A percentile compares a stretch with the other conserved stretches of the same genome.
Evolutionary conservation across 768 basidiomycete species (phyloP).

Genomic region (Pleurotus tuber-regium): DNA sequence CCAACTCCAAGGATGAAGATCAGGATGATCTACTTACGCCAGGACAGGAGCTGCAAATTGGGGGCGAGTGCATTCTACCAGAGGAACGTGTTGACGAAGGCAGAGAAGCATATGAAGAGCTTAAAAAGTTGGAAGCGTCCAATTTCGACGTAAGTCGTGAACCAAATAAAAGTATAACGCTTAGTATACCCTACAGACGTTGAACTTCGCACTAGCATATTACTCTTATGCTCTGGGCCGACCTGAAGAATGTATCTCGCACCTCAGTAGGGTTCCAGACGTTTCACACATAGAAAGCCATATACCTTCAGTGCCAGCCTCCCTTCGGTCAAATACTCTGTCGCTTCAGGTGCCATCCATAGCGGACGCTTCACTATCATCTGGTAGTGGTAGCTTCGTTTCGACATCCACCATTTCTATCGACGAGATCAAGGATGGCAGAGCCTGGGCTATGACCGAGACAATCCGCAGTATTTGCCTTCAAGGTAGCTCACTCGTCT

Average conservation of each 20-base stretch:
- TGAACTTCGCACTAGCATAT: conserved; percentile 70
- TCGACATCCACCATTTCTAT: conserved; percentile 38
- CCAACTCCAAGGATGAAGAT: conserved; percentile 51
- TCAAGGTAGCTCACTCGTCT: conserved; percentile 50
- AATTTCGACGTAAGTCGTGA: conserved; percentile 55
- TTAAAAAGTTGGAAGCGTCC: conserved; percentile 48
- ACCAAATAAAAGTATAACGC: conserved; percentile 9
- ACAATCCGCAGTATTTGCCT: conserved; percentile 74
- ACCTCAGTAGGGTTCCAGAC: conserved; percentile 55
- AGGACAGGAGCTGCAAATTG: conserved; percentile 37
- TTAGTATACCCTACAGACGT: conserved; percentile 43
- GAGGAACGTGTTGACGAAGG: conserved; percentile 61
- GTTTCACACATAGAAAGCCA: conserved; percentile 53
- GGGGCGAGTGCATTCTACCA: conserved; percentile 54
- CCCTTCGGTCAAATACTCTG: conserved; percentile 38
- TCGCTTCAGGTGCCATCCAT: conserved; percentile 34
- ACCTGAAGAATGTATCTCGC: conserved; percentile 58
- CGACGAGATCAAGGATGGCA: conserved; percentile 64
- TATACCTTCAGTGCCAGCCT: conserved; percentile 39
- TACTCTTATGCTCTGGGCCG: conserved; percentile 76
- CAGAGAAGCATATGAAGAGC: conserved; percentile 44
- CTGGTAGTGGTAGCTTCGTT: conserved; percentile 48
- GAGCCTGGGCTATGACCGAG: conserved; percentile 72
- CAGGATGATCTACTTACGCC: conserved; percentile 41
- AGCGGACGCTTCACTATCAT: conserved; percentile 40